phyloP scores from a whole-genome alignment of 352 stramenopile species.

The Pythium folliculosum region DNA sequence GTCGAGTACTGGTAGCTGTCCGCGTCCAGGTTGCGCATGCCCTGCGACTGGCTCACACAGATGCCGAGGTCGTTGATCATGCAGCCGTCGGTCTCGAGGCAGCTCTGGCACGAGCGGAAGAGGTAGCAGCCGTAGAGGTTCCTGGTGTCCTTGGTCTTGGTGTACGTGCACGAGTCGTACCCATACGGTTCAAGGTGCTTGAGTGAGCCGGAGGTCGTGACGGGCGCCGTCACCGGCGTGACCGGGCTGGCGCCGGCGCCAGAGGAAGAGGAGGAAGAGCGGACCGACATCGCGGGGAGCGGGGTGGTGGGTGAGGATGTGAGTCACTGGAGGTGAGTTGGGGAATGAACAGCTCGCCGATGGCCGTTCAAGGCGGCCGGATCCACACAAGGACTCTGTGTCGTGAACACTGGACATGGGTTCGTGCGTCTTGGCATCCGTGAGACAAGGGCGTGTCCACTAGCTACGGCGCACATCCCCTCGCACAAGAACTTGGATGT shows the following conservation, averaged over 20 bases:
- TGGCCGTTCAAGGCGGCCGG: neutral
- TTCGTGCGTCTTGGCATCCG: conserved; percentile 12
- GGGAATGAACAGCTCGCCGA: conserved; percentile 1
- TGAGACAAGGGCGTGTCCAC: neutral
- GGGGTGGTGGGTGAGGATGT: neutral
- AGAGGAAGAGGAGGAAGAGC: conserved; percentile 7
- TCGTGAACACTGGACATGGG: conserved; percentile 5
- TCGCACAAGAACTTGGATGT: conserved; percentile 4
- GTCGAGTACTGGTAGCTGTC: conserved; percentile 16
- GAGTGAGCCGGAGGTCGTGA: too few relatives aligned
- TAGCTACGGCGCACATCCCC: neutral
- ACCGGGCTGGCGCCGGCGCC: neutral
- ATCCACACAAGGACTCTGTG: neutral
- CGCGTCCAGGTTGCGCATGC: conserved; percentile 13
- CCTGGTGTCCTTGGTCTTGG: conserved; percentile 18
- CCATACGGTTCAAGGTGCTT: too few relatives aligned
- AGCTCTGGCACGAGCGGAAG: conserved; percentile 31
- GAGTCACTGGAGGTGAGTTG: neutral
- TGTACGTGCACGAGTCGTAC: conserved; percentile 9
- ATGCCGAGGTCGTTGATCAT: conserved; percentile 28
- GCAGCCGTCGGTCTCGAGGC: conserved; percentile 22
- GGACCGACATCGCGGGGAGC: conserved; percentile 4
- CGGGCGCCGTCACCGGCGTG: neutral
- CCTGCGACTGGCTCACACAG: conserved; percentile 18
- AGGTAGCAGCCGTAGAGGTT: conserved; percentile 25